A percentile compares a stretch with the other conserved stretches of the same genome.
Conservation (phyloP, 345 rosid genomes). For the Heritiera fomes region DNA sequence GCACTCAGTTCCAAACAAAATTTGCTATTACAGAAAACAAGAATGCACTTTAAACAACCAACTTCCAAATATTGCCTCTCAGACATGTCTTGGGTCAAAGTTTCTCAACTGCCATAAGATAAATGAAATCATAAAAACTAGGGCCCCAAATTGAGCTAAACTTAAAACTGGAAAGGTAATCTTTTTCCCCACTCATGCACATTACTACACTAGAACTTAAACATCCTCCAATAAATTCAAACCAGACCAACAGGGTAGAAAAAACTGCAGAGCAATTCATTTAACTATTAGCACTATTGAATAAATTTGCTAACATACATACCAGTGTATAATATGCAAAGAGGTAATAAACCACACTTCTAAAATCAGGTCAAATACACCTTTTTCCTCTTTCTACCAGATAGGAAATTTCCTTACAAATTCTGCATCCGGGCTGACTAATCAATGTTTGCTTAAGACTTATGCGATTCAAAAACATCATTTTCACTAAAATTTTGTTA, state of each 20-base stretch:
- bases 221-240: neutral
- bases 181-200: neutral
- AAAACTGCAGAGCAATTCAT: neutral
- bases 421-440: neutral
- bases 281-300: neutral
- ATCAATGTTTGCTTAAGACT: neutral
- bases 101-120: neutral
- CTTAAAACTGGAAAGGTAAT: neutral
- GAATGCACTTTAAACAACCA: too few species aligned
- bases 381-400: slow-evolving; percentile 8
- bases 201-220: neutral
- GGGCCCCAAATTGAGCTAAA: neutral
- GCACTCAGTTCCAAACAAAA: neutral
- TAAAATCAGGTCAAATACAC: neutral
- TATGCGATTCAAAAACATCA: neutral
- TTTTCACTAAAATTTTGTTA: neutral
- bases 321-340: neutral
- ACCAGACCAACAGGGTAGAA: neutral
- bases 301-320: neutral
- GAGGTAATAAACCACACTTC: neutral
- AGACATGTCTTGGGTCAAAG: neutral
- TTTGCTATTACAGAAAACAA: too few species aligned
- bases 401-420: neutral
- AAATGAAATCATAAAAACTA: neutral
- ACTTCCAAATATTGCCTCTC: too few species aligned